Evolutionary conservation across 2,329 filamentous ascomycete genomes (phyloP), one percentile per base, ranked within the genome.

Genomic region (Tolypocladium pustulatum): DNA sequence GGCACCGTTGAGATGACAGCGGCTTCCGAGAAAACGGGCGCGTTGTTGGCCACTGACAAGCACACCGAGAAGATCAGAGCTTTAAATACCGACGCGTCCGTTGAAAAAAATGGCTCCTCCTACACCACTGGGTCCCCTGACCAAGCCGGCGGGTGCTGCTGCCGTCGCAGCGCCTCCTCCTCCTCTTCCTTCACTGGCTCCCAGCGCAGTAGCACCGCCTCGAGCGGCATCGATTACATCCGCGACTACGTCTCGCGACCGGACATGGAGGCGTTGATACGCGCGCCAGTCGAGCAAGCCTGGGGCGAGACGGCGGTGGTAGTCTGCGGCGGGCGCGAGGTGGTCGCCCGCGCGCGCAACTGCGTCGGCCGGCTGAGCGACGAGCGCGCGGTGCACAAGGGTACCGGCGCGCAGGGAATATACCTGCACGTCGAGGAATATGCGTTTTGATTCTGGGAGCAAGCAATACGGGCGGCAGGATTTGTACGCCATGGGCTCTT

Each of bases 351-450:
- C 53, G 78, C 81, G 17, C 73, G 83, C 59, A 85, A 83, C 62
- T 78, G 75, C 59, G 81, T 86, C 3, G 78, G 79, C 2, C 71
- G 70, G 36, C 61, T 86, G 61, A 83, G 81, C 57, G 82, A 86
- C 64, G 83, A 86, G 70, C 72, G 83, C 46, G 83, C 80, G 0
- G 83, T 86, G 27, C 83, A 86, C 65, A 86, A 86, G 67, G 83
- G 83, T 6, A 85, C 82, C 0, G 83, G 81, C 1, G 83, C 83
- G 0, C 83, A 86, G 66, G 83, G 83, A 0, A 85, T 86, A 46
- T 78, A 80, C 65, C 65, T 86, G 58, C 78, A 83, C 66, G 81
- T 81, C 0, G 83, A 86, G 62, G 82, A 86, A 66, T 86, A 85
- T 67, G 76, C 75, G 30, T 82, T 81, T n/a, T 41, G 15, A 20